Conservation (phyloP, 305 asterid genomes). For the Petunia hybrid region DNA sequence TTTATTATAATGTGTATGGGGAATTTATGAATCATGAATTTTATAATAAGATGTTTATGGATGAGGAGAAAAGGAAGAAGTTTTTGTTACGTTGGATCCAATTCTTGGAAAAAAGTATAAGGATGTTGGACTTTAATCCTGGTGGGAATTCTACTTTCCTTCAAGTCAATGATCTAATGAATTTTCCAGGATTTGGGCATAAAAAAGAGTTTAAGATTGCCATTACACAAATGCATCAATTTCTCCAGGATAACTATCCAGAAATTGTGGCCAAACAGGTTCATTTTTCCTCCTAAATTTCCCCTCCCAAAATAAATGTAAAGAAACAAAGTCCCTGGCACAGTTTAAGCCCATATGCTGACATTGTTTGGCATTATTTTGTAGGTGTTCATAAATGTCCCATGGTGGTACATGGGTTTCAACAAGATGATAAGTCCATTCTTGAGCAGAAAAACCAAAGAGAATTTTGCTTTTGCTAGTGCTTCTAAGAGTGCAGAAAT, state of each 20-base stretch:
- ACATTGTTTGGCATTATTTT: not conserved
- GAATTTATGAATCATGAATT: conserved; percentile 87
- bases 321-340: no score
- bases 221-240: conserved; percentile 75
- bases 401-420: conserved; percentile 15
- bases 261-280: conserved; percentile 95
- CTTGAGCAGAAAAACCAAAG: not conserved
- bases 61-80: conserved; percentile 72
- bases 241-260: conserved; percentile 90
- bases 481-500: no score
- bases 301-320: no score
- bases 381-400: conserved; percentile 27
- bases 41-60: conserved; percentile 74
- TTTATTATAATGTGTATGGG: conserved; percentile 79
- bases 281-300: not conserved
- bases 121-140: conserved; percentile 80
- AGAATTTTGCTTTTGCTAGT: not conserved
- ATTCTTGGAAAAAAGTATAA: conserved; percentile 74
- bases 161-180: conserved; percentile 78
- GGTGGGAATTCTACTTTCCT: conserved; percentile 72
- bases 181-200: conserved; percentile 71
- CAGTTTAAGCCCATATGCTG: no score
- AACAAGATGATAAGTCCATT: conserved; percentile 28
- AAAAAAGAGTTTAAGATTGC: conserved; percentile 80
- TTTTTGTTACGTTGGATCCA: conserved; percentile 74